phyloP scores from a whole-genome alignment of 1,284 basidiomycete genomes.

The Sutorius eximius region DNA sequence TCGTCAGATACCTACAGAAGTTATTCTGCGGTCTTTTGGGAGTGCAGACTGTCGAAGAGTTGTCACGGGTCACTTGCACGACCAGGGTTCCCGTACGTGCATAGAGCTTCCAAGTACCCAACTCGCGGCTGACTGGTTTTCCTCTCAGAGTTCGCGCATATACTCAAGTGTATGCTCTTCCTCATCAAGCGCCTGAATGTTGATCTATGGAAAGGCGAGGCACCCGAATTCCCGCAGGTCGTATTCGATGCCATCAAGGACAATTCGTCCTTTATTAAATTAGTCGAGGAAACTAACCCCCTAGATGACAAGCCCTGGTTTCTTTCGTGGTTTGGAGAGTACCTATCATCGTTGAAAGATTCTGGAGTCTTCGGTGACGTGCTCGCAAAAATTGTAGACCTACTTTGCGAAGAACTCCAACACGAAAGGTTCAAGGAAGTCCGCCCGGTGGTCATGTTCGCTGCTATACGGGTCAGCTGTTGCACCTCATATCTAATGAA shows the following conservation, averaged over 20 bases:
- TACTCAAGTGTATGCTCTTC: conserved; percentile 60
- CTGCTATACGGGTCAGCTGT: conserved; percentile 59
- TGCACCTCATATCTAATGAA: not conserved
- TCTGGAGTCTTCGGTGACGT: conserved; percentile 58
- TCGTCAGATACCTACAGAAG: conserved; percentile 52
- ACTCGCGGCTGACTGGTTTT: not conserved
- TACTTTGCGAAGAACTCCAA: conserved; percentile 76
- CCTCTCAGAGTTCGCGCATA: conserved; percentile 58
- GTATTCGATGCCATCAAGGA: conserved; percentile 83
- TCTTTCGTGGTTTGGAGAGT: conserved; percentile 58
- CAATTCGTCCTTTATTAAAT: conserved; percentile 59
- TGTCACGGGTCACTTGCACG: conserved; percentile 62
- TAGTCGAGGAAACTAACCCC: conserved; percentile 44
- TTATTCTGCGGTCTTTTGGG: conserved; percentile 39
- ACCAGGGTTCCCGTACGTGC: conserved; percentile 61
- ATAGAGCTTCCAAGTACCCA: not conserved
- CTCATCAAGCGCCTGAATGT: conserved; percentile 53
- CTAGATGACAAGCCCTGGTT: conserved; percentile 44
- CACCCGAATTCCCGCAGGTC: conserved; percentile 66
- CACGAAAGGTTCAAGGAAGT: conserved; percentile 65
- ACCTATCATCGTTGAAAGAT: conserved; percentile 54
- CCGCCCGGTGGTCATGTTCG: conserved; percentile 58
- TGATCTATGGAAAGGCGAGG: conserved; percentile 67
- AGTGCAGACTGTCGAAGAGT: conserved; percentile 49
- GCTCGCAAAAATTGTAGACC: conserved; percentile 68